Conservation (phyloP, 2,329 filamentous ascomycete species). For the Albophoma yamanashiensis region DNA sequence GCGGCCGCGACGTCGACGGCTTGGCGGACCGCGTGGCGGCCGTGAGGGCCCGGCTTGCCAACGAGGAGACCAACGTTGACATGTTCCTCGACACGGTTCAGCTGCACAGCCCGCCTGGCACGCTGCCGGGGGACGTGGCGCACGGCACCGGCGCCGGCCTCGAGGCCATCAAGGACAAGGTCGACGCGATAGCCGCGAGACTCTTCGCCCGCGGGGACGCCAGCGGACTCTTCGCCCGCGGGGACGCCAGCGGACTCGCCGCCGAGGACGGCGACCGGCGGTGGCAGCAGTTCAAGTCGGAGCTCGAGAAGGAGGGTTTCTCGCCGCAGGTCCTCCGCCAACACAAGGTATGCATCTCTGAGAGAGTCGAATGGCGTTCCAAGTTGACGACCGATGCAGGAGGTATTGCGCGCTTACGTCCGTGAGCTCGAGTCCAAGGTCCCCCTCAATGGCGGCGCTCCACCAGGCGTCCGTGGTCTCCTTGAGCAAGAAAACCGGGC, state of each 20-base stretch:
- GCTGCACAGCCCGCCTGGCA: slow-evolving; percentile 33
- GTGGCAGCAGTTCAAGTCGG: slow-evolving; percentile 48
- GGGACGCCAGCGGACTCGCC: slow-evolving; percentile 23
- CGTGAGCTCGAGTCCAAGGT: slow-evolving; percentile 44
- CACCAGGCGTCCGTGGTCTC: slow-evolving; percentile 41
- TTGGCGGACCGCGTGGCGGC: slow-evolving; percentile 28
- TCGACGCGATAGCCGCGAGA: slow-evolving; percentile 44
- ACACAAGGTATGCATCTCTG: slow-evolving; percentile 39
- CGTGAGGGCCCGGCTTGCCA: slow-evolving; percentile 34
- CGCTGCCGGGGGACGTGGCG: slow-evolving; percentile 12
- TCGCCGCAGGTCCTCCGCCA: slow-evolving; percentile 41
- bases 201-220: slow-evolving; percentile 33
- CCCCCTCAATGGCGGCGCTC: slow-evolving; percentile 28
- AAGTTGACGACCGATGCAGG: slow-evolving; percentile 23
- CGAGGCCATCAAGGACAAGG: slow-evolving; percentile 48
- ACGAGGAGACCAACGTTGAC: slow-evolving; percentile 42
- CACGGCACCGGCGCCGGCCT: slow-evolving; percentile 28
- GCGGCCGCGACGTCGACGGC: slow-evolving; percentile 16
- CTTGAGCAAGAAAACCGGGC: slow-evolving; percentile 32
- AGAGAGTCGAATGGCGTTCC: not conserved
- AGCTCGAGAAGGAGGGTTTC: slow-evolving; percentile 48
- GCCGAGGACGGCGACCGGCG: slow-evolving; percentile 37
- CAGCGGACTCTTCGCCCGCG: slow-evolving; percentile 29
- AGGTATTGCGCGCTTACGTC: slow-evolving; percentile 50
- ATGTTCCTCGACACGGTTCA: slow-evolving; percentile 48